Conservation (phyloP, 495 filamentous ascomycete genomes). For the Extremus antarcticus region DNA sequence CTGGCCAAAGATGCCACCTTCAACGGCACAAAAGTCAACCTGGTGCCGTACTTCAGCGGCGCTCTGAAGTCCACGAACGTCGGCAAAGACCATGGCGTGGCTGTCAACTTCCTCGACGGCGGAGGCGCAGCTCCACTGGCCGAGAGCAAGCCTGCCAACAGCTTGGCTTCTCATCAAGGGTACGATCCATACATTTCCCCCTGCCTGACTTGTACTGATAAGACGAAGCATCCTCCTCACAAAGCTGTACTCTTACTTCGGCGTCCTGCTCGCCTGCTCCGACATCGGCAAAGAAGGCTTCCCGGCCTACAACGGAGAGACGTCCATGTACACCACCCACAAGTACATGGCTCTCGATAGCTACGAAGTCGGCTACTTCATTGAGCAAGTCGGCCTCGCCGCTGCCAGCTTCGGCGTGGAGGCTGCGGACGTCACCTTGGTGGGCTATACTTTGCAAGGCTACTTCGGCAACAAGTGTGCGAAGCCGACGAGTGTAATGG, state of each 20-base stretch:
- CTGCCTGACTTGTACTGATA: too few relatives aligned
- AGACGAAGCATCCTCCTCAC: slow-evolving; percentile 41
- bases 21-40: slow-evolving; percentile 40
- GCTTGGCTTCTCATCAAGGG: slow-evolving; percentile 40
- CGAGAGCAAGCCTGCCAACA: slow-evolving; percentile 39
- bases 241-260: slow-evolving; percentile 47
- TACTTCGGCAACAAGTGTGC: slow-evolving; percentile 39
- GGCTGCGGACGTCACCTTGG: slow-evolving; percentile 28
- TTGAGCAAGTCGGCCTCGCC: slow-evolving; percentile 40
- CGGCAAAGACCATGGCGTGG: slow-evolving; percentile 9
- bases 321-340: slow-evolving; percentile 39
- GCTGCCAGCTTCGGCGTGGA: slow-evolving; percentile 44
- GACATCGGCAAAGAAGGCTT: slow-evolving; percentile 34
- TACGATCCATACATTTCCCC: too few relatives aligned
- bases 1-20: slow-evolving; percentile 30
- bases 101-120: slow-evolving; percentile 43
- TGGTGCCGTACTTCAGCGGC: slow-evolving; percentile 44
- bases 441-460: slow-evolving; percentile 32
- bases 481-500: slow-evolving; percentile 25
- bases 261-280: slow-evolving; percentile 40
- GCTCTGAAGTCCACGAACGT: slow-evolving; percentile 37
- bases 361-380: slow-evolving; percentile 42
- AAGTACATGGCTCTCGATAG: slow-evolving; percentile 45
- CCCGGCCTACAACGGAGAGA: slow-evolving; percentile 34
- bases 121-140: slow-evolving; percentile 41